Percentiles rank a stretch among this genome's conserved stretches.
phyloP scores from a whole-genome alignment of 2,329 filamentous ascomycete species.

The Sporothrix schenckii region DNA sequence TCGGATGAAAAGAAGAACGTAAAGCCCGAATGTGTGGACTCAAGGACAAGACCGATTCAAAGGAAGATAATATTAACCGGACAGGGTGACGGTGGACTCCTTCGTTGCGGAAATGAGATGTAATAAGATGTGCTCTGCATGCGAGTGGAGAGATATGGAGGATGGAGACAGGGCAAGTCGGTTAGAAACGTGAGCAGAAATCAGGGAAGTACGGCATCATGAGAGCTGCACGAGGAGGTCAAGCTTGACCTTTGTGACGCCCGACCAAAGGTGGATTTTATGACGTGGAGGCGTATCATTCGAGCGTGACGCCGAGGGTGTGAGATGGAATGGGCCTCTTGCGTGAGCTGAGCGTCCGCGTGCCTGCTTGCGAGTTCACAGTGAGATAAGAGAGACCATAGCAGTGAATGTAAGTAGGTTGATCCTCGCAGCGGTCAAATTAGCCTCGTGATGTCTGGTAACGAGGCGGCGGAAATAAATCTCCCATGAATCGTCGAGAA shows the following conservation, averaged over 20 bases:
- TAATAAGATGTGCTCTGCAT: slow-evolving; percentile 6
- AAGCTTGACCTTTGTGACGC: slow-evolving; percentile 3
- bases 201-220: slow-evolving; percentile 1
- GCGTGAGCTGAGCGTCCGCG: slow-evolving; percentile 11
- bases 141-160: slow-evolving; percentile 1
- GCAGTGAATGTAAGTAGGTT: background rate
- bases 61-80: background rate
- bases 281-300: slow-evolving; percentile 31
- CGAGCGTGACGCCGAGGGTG: slow-evolving; percentile 9
- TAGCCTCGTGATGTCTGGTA: background rate
- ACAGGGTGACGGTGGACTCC: background rate
- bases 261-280: slow-evolving; percentile 23
- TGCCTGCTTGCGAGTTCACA: background rate
- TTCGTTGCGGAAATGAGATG: background rate
- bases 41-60: background rate
- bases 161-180: slow-evolving; percentile 6
- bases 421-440: background rate
- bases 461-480: background rate
- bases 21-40: too few species aligned
- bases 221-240: slow-evolving; percentile 5
- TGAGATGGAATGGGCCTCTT: slow-evolving; percentile 13
- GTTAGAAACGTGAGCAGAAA: slow-evolving; percentile 3
- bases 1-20: background rate
- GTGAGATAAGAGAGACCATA: too few species aligned
- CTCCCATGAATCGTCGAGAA: background rate